A percentile compares a stretch with the other conserved stretches of the same genome.
These are phyloP conservation scores for Sporothrix brasiliensis DNA, from an alignment of 2,329 filamentous ascomycete genomes.

Conservation along the genomic window DNA sequence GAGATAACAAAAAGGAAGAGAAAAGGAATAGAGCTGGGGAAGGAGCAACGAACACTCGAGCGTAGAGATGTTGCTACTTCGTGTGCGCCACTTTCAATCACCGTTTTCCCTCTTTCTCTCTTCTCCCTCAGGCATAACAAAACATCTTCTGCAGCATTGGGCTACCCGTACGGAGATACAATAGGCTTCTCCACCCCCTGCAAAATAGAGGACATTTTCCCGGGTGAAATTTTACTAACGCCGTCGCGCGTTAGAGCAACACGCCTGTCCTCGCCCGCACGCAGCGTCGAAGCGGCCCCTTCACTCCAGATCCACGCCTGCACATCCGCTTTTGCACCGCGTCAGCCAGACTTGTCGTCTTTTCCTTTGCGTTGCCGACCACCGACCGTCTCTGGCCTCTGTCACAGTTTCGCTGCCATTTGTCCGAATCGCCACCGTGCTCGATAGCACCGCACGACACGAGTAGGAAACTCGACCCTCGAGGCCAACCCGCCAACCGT, in stretches of 20 bases:
- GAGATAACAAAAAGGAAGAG: neutral
- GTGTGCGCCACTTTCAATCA: neutral
- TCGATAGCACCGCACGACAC: conserved; percentile 10
- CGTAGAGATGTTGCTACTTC: neutral
- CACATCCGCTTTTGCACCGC: conserved; percentile 17
- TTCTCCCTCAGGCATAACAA: neutral
- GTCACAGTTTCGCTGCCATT: neutral
- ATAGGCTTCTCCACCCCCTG: conserved; percentile 8
- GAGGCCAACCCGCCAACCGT: neutral
- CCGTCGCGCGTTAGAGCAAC: conserved; percentile 29
- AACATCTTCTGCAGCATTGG: neutral
- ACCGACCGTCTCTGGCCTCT: neutral
- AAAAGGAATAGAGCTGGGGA: neutral
- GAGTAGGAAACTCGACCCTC: neutral
- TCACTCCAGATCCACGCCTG: conserved; percentile 5
- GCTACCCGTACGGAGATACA: neutral
- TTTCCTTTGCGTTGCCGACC: conserved; percentile 1
- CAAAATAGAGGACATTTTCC: conserved; percentile 21
- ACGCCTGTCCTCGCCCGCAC: conserved; percentile 26
- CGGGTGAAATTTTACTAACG: conserved; percentile 28
- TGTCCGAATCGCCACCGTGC: neutral
- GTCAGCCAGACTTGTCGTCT: conserved; percentile 6
- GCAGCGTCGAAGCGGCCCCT: conserved; percentile 10
- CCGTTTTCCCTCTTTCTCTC: neutral
- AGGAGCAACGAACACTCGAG: neutral